Base-by-base conservation (phyloP, 1,139 yeast species). In the Pichia sp. region DNA sequence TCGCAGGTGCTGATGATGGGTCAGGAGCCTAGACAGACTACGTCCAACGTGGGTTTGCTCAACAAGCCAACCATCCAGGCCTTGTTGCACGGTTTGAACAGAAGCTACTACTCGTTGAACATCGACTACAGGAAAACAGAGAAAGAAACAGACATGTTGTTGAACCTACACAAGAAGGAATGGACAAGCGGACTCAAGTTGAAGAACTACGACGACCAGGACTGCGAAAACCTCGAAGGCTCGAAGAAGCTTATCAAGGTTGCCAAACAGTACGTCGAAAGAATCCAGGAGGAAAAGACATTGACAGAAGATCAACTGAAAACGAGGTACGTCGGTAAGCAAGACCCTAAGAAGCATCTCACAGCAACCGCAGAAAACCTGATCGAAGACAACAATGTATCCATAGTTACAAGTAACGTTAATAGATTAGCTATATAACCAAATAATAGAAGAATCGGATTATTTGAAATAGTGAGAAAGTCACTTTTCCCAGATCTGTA, bases 11-110 rank as follows among this genome's bases (percentile, higher is more conserved):
- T 90, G 65, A 89, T 95, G 95, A 82, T 90, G 82, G 97, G 97
- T 55, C 96, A 89, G 70, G 99, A 95, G 72, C 97, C 99, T 54
- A 86, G 99, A 69, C 99, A 93, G 71, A 87, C 98, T 19, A 95
- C 99, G 3, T 90, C 97, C 31, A 95, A 93, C 68, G 86, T 92
- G 50, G 99, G 99, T 48, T 90, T 92, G 65, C 79, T 95, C 71
- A 92, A 93, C 73, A 95, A 95, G 70, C 98, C 99, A n/a, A 87
- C 96, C 34, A 92, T 95, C 65, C 98, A 93, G 72, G 97, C 99
- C 1, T 79, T 95, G 68, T 90, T 95, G 62, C 99, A 95, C 68
- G 99, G 99, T 2, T 80, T 95, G 64, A 93, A 95, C 74, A 92
- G 99, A 68, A 97, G 90, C 71, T 95, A 95, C 71, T 95, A 95